Conservation (phyloP, 805 yeast species). For the Teunomyces atbi region DNA sequence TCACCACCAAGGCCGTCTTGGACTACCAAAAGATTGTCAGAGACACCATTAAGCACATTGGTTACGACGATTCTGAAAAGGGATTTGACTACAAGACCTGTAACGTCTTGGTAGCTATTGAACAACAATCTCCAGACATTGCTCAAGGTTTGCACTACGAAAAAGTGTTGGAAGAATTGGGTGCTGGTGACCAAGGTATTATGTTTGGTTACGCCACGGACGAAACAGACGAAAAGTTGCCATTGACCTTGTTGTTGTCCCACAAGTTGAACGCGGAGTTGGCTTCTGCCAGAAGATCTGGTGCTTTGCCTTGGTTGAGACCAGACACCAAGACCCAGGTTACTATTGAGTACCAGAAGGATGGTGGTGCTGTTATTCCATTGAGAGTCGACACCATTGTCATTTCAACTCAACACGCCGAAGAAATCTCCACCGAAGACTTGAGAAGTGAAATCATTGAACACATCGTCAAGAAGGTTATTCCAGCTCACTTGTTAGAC, state of each 20-base stretch:
- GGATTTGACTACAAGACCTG: constrained; percentile 99
- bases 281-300: constrained; percentile 97
- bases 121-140: constrained; percentile 98
- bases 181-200: constrained; percentile 99
- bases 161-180: constrained; percentile 91
- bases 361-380: constrained; percentile 94
- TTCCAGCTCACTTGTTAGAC: constrained; percentile 86
- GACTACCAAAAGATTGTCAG: constrained; percentile 98
- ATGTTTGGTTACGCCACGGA: constrained; percentile 99
- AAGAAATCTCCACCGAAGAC: constrained; percentile 89
- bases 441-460: constrained; percentile 74
- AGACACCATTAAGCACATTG: constrained; percentile 97
- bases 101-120: constrained; percentile 97
- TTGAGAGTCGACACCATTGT: constrained; percentile 96
- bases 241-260: constrained; percentile 89
- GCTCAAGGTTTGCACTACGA: constrained; percentile 99
- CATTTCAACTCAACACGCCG: constrained; percentile 97
- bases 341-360: constrained; percentile 93
- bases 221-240: constrained; percentile 96
- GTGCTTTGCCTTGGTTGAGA: constrained; percentile 93
- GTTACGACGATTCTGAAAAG: constrained; percentile 92
- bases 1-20: constrained; percentile 91
- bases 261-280: constrained; percentile 96
- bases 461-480: constrained; percentile 87
- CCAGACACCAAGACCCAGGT: constrained; percentile 99